Base-by-base conservation (phyloP, 345 rosid genomes). In the Acer yangbiense region DNA sequence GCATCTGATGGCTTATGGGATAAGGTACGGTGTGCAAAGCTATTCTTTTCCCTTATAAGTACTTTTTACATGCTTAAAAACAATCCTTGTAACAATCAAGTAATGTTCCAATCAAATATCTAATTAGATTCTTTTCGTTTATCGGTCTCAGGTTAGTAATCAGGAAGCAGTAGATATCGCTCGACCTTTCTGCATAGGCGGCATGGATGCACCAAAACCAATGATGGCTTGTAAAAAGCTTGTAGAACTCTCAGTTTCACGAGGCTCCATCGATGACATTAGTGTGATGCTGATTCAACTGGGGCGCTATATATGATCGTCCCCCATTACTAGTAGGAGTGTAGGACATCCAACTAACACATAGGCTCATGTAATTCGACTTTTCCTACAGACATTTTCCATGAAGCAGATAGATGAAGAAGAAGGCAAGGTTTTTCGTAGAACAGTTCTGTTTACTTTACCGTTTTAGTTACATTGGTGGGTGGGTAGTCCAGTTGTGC, bases 1-100 rank as follows among this genome's bases (percentile, higher is more conserved):
- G 98, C 97, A n/a, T 95, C 99, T 1, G 99, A 95, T 63, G 99
- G 99, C 17, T 82, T 95, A n/a, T 95, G 99, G 99, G 94, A 93
- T 60, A 95, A 89, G 98, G 98, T 94, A 83, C 66, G n/a, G 11
- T 54, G 44, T 44, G 41, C 13, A 13, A 23, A 32, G 11, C 23
- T 52, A 8, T 52, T 54, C 12, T 78, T 16, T 41, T 55, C 12
- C 14, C 29, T 9, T 27, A 12, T 27, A 55, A 11, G 14, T 23
- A 3, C 4, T 41, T 62, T 44, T 73, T 43, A 44, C 25, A 10
- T 63, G 14, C 58, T 23, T 9, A 25, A n/a, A 14, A 23, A 44
- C n/a, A 14, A 14, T 60, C 57, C 39, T 62, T 17, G 13, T 12
- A 58, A 32, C 35, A 32, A 39, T 35, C 35, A 21, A 18, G 64